Conservation (phyloP, 1,139 yeast genomes). For the Geotrichum australiense region DNA sequence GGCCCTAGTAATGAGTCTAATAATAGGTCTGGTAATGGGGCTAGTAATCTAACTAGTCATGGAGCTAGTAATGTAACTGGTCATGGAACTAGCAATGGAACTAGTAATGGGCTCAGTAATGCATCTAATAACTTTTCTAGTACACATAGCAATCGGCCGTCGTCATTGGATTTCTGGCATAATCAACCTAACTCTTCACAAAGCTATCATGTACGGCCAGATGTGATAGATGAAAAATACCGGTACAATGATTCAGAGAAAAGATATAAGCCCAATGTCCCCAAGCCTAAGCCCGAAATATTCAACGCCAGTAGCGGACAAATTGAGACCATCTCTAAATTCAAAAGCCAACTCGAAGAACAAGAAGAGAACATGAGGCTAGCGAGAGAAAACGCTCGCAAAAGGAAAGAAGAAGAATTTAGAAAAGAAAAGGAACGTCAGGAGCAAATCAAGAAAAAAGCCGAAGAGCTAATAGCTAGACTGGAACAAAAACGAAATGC, state of each 20-base stretch:
- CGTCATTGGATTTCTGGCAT: too few relatives aligned
- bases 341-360: slow-evolving; percentile 19
- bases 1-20: too few relatives aligned
- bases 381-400: slow-evolving; percentile 17
- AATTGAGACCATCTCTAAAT: slow-evolving; percentile 21
- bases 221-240: slow-evolving; percentile 24
- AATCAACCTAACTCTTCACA: too few relatives aligned
- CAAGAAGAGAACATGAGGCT: slow-evolving; percentile 33
- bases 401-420: slow-evolving; percentile 32
- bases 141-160: too few relatives aligned
- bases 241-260: slow-evolving; percentile 29
- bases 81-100: too few relatives aligned
- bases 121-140: too few relatives aligned
- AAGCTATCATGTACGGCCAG: too few relatives aligned
- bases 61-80: too few relatives aligned
- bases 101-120: too few relatives aligned
- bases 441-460: slow-evolving; percentile 27
- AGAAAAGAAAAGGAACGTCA: slow-evolving; percentile 28
- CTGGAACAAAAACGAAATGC: slow-evolving; percentile 3
- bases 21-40: too few relatives aligned
- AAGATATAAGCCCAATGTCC: slow-evolving; percentile 27
- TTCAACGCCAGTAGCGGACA: slow-evolving; percentile 32
- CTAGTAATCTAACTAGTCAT: too few relatives aligned
- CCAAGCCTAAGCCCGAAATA: slow-evolving; percentile 29
- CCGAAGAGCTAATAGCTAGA: slow-evolving; percentile 24